These are phyloP conservation scores for Rhododendron ferrugineum DNA, from an alignment of 148 eudicot genomes.

Conservation along the genomic window DNA sequence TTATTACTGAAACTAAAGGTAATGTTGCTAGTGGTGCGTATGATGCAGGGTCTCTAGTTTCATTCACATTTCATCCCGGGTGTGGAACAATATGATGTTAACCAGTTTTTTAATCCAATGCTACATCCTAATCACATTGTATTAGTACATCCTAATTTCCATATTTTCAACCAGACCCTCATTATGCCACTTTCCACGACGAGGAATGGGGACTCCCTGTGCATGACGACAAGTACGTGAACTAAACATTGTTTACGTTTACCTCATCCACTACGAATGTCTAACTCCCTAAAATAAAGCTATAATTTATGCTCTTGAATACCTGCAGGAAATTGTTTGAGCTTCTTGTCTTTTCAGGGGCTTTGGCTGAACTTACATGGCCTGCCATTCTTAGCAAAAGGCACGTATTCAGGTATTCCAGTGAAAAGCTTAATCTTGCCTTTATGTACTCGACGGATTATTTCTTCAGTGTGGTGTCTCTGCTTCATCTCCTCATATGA, in stretches of 20 bases:
- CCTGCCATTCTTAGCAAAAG: conserved; percentile 25
- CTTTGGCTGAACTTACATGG: conserved; percentile 31
- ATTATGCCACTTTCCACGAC: conserved; percentile 33
- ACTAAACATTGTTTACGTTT: neutral
- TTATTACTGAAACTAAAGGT: neutral
- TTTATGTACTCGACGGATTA: neutral
- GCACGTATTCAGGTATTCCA: conserved; percentile 20
- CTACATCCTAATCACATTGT: neutral
- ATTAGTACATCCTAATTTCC: neutral
- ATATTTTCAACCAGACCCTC: conserved; percentile 16
- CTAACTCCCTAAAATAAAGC: neutral
- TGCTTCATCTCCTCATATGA: neutral
- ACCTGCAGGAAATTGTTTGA: conserved; percentile 24
- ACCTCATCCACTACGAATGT: neutral
- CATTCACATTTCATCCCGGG: neutral
- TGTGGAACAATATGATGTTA: neutral
- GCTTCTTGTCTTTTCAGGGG: conserved; percentile 29
- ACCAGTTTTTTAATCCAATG: neutral
- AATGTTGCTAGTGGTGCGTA: neutral
- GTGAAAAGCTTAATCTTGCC: neutral
- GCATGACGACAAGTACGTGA: conserved; percentile 32
- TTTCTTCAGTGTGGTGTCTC: neutral
- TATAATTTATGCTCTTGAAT: neutral
- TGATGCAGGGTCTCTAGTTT: neutral
- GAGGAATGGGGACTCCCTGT: conserved; percentile 44